Percentiles rank a stretch among this genome's conserved stretches.
Evolutionary conservation across 257 asterid species (phyloP).

Genomic region (Nicotiana obtusifolia): DNA sequence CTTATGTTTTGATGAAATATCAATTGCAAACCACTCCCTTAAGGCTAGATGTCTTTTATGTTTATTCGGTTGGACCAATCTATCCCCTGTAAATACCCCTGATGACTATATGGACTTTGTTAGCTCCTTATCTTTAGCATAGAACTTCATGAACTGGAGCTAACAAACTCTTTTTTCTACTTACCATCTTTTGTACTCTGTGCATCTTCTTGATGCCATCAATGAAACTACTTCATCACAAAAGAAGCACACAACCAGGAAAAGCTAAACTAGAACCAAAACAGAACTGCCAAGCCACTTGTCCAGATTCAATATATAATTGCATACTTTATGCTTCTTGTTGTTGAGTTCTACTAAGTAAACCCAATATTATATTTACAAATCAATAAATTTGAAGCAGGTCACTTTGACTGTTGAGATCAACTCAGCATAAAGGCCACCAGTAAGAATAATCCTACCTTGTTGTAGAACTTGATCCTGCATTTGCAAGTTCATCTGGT

Average conservation of each 20-base stretch:
- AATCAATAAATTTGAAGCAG: not conserved
- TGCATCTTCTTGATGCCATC: no score
- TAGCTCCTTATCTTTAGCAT: no score
- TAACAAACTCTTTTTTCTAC: no score
- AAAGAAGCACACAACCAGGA: not conserved
- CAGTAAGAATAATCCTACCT: slow-evolving; percentile 44
- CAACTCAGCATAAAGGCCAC: slow-evolving; percentile 6
- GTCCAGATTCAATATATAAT: not conserved
- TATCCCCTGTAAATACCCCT: no score
- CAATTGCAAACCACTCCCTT: no score
- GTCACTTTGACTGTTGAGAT: not conserved
- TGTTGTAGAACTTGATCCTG: slow-evolving; percentile 43
- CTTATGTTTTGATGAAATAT: no score
- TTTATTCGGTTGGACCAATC: no score
- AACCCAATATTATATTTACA: not conserved
- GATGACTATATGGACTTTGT: no score
- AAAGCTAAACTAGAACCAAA: not conserved
- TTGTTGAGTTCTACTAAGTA: not conserved
- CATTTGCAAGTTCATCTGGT: slow-evolving; percentile 51
- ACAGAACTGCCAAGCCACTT: not conserved
- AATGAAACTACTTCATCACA: no score
- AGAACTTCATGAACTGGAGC: no score
- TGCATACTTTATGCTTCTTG: not conserved
- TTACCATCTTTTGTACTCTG: no score
- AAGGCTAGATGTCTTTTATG: no score